Conservation (phyloP, 106 monocot genomes). For the Acorus gramineus region DNA sequence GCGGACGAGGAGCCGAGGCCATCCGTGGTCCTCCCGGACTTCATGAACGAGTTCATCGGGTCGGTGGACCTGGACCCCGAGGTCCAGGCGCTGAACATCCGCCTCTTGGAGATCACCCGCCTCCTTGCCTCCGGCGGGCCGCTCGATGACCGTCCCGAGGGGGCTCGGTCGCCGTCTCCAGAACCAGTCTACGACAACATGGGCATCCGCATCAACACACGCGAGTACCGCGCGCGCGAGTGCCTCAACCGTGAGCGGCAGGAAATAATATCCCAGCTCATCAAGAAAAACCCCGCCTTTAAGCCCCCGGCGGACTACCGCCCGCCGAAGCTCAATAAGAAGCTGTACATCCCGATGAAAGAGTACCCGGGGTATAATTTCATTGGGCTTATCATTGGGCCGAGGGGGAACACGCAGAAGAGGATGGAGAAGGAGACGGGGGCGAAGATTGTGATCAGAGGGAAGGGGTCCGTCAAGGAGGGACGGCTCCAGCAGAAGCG, state of each 20-base stretch:
- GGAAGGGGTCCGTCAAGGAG: conserved; percentile 85
- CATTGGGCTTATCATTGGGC: conserved; percentile 91
- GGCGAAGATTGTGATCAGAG: conserved; percentile 89
- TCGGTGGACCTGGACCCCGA: conserved; percentile 81
- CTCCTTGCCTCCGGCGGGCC: conserved; percentile 55
- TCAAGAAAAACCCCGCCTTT: conserved; percentile 78
- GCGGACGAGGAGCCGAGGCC: conserved; percentile 58
- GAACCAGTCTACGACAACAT: conserved; percentile 90
- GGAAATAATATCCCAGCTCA: conserved; percentile 85
- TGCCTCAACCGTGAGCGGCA: conserved; percentile 70
- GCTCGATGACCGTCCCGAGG: conserved; percentile 74
- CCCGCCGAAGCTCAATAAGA: conserved; percentile 91
- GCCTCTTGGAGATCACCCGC: conserved; percentile 71
- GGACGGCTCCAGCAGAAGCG: conserved; percentile 88
- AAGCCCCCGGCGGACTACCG: conserved; percentile 90
- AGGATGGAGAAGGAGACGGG: conserved; percentile 99
- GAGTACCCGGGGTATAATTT: conserved; percentile 97
- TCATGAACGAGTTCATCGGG: conserved; percentile 80
- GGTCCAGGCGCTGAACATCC: conserved; percentile 75
- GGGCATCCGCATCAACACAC: conserved; percentile 88
- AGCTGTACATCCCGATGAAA: conserved; percentile 94
- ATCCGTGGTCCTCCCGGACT: conserved; percentile 65
- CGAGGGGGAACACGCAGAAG: conserved; percentile 96
- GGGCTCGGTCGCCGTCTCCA: conserved; percentile 85
- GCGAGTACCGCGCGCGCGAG: conserved; percentile 81